Percentiles rank a stretch among this genome's conserved stretches.
These are phyloP conservation scores for Talaromyces sp. DNA, from an alignment of 2,329 filamentous ascomycete genomes.

Conservation along the genomic window DNA sequence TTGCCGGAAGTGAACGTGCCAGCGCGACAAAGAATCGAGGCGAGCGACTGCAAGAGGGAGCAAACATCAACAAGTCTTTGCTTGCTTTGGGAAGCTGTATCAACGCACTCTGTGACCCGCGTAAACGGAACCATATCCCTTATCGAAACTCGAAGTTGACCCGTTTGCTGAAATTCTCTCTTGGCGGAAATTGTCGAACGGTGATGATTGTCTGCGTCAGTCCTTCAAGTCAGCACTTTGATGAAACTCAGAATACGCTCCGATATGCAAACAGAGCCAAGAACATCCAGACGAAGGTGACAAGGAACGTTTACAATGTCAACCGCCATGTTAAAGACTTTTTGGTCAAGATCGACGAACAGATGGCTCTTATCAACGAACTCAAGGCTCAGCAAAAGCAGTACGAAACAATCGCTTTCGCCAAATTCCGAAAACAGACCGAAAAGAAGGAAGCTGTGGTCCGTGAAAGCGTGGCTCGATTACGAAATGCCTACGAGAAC, in stretches of 20 bases:
- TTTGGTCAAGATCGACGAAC: slow-evolving; percentile 97
- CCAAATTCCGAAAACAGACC: slow-evolving; percentile 85
- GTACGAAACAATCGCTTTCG: slow-evolving; percentile 73
- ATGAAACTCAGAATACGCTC: slow-evolving; percentile 96
- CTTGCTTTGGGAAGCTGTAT: slow-evolving; percentile 94
- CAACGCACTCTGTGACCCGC: slow-evolving; percentile 91
- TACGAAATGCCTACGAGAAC: slow-evolving; percentile 81
- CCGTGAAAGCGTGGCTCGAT: slow-evolving; percentile 73
- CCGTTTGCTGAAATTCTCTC: slow-evolving; percentile 88
- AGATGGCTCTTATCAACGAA: slow-evolving; percentile 95
- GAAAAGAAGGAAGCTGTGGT: slow-evolving; percentile 76
- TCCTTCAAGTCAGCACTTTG: slow-evolving; percentile 92
- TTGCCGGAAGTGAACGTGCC: slow-evolving; percentile 91
- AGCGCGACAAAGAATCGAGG: slow-evolving; percentile 96
- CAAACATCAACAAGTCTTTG: slow-evolving; percentile 98
- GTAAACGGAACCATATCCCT: slow-evolving; percentile 88
- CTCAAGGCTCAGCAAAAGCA: slow-evolving; percentile 91
- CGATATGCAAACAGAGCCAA: slow-evolving; percentile 97
- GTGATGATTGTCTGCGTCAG: slow-evolving; percentile 99
- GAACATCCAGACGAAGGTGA: slow-evolving; percentile 99
- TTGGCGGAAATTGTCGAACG: slow-evolving; percentile 96
- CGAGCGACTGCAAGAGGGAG: slow-evolving; percentile 84
- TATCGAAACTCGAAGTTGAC: slow-evolving; percentile 98
- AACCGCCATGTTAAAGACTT: slow-evolving; percentile 99
- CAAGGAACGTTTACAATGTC: slow-evolving; percentile 98